phyloP scores from a whole-genome alignment of 2,329 filamentous ascomycete species.

The Aspergillaceae sp. region DNA sequence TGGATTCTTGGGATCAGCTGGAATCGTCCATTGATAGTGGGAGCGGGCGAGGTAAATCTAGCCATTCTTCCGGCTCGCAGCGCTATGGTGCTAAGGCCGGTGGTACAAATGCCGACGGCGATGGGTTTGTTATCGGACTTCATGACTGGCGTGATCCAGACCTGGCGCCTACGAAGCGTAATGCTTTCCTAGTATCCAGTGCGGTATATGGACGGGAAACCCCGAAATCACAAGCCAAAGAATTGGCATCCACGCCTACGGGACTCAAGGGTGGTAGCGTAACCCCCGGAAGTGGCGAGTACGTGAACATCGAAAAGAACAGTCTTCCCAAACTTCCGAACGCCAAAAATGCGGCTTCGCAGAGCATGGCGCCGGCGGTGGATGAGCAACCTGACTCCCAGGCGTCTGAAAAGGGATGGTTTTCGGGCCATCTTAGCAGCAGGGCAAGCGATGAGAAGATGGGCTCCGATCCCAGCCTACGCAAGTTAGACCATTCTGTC shows the following conservation, averaged over 20 bases:
- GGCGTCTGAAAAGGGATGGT: slow-evolving; percentile 21
- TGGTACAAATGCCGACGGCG: slow-evolving; percentile 32
- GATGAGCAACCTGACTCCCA: slow-evolving; percentile 7
- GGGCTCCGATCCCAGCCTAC: slow-evolving; percentile 1
- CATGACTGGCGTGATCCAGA: slow-evolving; percentile 82
- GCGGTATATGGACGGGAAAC: slow-evolving; percentile 15
- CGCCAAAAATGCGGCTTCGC: slow-evolving; percentile 6
- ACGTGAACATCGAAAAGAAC: slow-evolving; percentile 39
- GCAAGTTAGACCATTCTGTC: not conserved
- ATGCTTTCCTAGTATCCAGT: slow-evolving; percentile 15
- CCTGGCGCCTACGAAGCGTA: slow-evolving; percentile 45
- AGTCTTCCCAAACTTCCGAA: slow-evolving; percentile 10
- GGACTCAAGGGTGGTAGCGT: slow-evolving; percentile 57
- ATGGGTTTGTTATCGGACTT: slow-evolving; percentile 72
- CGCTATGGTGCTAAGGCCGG: slow-evolving; percentile 16
- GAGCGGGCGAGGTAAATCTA: slow-evolving; percentile 10
- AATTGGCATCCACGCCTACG: slow-evolving; percentile 20
- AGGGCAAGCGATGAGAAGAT: slow-evolving; percentile 16
- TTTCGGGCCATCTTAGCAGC: slow-evolving; percentile 26
- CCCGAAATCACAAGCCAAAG: slow-evolving; percentile 24
- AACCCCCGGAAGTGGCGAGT: slow-evolving; percentile 65
- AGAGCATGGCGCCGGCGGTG: slow-evolving; percentile 2
- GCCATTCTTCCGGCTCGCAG: slow-evolving; percentile 11
- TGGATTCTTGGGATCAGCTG: slow-evolving; percentile 56
- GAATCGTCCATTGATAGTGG: slow-evolving; percentile 16